Base-by-base conservation (phyloP, 2,329 filamentous ascomycete species). In the Trichophyton verrucosum region DNA sequence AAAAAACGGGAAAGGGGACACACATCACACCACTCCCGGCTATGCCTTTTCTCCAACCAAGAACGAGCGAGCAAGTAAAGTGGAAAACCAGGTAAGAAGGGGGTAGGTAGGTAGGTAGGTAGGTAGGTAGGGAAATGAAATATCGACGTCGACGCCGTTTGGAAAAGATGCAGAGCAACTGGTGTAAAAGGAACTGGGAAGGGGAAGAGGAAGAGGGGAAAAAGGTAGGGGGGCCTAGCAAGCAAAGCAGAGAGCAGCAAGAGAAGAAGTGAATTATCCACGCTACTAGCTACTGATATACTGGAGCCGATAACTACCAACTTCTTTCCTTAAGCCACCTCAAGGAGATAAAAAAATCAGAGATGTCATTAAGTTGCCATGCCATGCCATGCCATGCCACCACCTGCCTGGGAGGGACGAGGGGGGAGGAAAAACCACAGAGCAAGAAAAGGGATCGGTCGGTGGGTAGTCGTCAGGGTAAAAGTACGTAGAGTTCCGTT, bases 181-280 rank as follows among this genome's bases (percentile, higher is more conserved):
- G 33, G 55, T 13, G 9, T 22, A 59, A 44, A 62, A 55, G 38
- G 57, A 58, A 44, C 58, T 20, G 30, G 38, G 47, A 36, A 65
- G 63, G 69, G 70, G 71, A 33, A 20, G 42, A 20, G 49, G 9
- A 15, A 60, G 30, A 30, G 11, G 22, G 22, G 49, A n/a, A 53
- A 51, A 30, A n/a, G 5, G 22, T 1, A 20, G 44, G n/a, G n/a
- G 13, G 27, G 15, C 3, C 24, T 9, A 30, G 17, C 46, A 49
- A 11, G 24, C 24, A 13, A 33, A 22, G 47, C 22, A 53, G 22
- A 30, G 22, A 53, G 47, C 44, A 30, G 47, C 47, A 53, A 53
- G 47, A 30, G 27, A 17, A 53, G 49, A 53, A 53, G 49, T 53
- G n/a, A 53, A 53, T 53, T 53, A 53, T 53, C 49, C 49, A 53